Percentiles rank a stretch among this genome's conserved stretches.
Evolutionary conservation across 2,329 filamentous ascomycete genomes (phyloP).

Genomic region (Stenocarpella maydis): DNA sequence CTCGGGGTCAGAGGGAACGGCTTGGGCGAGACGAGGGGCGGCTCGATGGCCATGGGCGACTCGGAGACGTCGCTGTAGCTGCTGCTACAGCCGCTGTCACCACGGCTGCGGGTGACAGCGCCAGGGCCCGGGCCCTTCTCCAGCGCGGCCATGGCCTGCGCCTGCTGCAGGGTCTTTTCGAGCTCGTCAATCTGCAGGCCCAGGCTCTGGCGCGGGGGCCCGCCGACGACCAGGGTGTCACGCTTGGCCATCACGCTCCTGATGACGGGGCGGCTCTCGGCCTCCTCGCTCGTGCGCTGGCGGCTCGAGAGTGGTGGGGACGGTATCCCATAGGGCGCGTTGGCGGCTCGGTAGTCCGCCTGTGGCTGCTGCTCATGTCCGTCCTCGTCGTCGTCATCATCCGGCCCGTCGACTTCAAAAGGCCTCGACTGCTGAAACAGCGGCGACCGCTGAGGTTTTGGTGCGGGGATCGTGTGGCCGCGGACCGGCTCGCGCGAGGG

Average conservation of each 20-base stretch:
- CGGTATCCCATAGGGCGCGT: constrained; percentile 37
- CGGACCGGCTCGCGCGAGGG: constrained; percentile 17
- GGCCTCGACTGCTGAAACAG: constrained; percentile 30
- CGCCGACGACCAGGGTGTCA: constrained; percentile 58
- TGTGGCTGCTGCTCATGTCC: background rate
- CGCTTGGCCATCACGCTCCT: constrained; percentile 58
- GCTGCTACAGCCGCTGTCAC: constrained; percentile 34
- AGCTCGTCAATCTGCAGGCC: constrained; percentile 56
- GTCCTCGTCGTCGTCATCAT: too few species aligned
- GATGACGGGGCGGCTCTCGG: constrained; percentile 52
- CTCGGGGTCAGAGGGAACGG: constrained; percentile 33
- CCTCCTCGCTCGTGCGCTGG: constrained; percentile 42
- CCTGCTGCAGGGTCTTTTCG: constrained; percentile 44
- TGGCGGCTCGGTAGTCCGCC: constrained; percentile 10
- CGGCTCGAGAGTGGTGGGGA: constrained; percentile 50
- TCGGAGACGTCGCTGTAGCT: constrained; percentile 34
- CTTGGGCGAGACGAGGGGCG: constrained; percentile 33
- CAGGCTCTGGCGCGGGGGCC: constrained; percentile 56
- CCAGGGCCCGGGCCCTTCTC: constrained; percentile 9
- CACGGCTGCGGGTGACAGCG: constrained; percentile 27
- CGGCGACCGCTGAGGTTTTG: constrained; percentile 26
- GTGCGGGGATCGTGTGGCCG: constrained; percentile 23
- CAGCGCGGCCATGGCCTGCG: constrained; percentile 39
- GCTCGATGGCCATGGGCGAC: constrained; percentile 32
- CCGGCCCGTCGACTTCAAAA: constrained; percentile 23